Base-by-base conservation (phyloP, 139 green algal species). In the Chlamydomonas sphaeroides region DNA sequence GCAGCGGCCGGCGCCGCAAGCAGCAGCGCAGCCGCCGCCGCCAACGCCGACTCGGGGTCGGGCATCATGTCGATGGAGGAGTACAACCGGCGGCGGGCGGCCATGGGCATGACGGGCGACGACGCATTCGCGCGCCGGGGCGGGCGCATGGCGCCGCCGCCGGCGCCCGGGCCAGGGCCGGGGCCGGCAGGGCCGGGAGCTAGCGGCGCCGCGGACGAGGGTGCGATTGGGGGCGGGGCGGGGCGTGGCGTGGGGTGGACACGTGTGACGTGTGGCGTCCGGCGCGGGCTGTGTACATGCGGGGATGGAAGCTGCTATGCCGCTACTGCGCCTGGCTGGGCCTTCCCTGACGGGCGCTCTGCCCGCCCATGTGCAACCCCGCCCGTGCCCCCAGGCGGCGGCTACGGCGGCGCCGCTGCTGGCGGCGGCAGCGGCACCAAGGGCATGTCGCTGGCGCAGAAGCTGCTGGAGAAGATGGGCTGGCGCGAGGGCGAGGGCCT, bases 401-500 rank as follows among this genome's bases (percentile, higher is more conserved):
- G 45, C 45, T n/a, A n/a, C n/a, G n/a, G n/a, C 30, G 63, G 32
- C 33, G 3, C 23, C 30, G 63, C 17, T 21, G 63, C 30, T 28
- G 42, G 51, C 51, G 39, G 38, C 49, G 73, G 80, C 20, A 71
- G 45, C 30, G 85, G 45, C 32, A 57, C 36, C n/a, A 92, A 90
- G 73, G 90, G 88, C 68, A 92, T 96, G 93, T 86, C 75, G 0
- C 84, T 93, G 39, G 93, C 95, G 23, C 89, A 98, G 91, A 92
- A 91, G 48, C 93, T 99, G 91, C 94, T 99, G 89, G 86, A 95
- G 85, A 98, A 98, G 88, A 99, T 98, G 96, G 97, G 97, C 5
- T 99, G 97, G 97, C 93, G 93, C 38, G 94, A 97, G 76, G 96
- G 96, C 59, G 85, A 96, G 80, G 92, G 94, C 1, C 86, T 96